Conservation (phyloP, 208 protist species). For the Crithidia expoeki region DNA sequence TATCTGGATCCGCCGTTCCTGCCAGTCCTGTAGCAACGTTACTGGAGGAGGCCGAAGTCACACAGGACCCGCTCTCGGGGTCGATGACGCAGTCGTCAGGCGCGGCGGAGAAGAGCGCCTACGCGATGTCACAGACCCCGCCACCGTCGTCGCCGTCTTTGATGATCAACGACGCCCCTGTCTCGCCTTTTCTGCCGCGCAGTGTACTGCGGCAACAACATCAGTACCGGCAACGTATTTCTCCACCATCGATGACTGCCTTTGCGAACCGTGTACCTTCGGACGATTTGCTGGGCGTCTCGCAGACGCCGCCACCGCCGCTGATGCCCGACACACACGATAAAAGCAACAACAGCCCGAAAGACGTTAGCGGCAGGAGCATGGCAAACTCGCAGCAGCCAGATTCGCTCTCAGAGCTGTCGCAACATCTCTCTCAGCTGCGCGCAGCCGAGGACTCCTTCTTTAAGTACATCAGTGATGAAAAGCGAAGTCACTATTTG, state of each 20-base stretch:
- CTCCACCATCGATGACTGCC: background rate
- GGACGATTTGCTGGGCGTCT: constrained; percentile 2
- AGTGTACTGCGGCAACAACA: constrained; percentile 28
- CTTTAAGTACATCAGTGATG: constrained; percentile 64
- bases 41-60: constrained; percentile 6
- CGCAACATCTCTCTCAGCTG: constrained; percentile 48
- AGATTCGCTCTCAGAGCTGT: constrained; percentile 10
- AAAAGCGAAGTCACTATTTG: constrained; percentile 59
- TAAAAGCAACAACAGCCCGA: background rate
- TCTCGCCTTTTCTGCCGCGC: constrained; percentile 40
- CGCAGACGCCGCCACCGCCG: constrained; percentile 23
- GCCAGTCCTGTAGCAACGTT: background rate
- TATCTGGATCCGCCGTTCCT: background rate
- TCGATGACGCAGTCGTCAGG: constrained; percentile 18
- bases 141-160: constrained; percentile 14
- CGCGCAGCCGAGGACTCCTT: constrained; percentile 48
- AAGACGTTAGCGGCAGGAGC: background rate
- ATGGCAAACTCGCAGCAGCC: background rate
- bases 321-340: background rate
- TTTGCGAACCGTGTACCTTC: constrained; percentile 3
- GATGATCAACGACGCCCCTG: constrained; percentile 12
- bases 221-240: background rate
- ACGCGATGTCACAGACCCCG: background rate
- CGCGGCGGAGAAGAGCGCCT: no score
- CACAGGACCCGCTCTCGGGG: constrained; percentile 14